Base-by-base conservation (phyloP, 2,329 filamentous ascomycete genomes). In the Ciborinia camelliae region DNA sequence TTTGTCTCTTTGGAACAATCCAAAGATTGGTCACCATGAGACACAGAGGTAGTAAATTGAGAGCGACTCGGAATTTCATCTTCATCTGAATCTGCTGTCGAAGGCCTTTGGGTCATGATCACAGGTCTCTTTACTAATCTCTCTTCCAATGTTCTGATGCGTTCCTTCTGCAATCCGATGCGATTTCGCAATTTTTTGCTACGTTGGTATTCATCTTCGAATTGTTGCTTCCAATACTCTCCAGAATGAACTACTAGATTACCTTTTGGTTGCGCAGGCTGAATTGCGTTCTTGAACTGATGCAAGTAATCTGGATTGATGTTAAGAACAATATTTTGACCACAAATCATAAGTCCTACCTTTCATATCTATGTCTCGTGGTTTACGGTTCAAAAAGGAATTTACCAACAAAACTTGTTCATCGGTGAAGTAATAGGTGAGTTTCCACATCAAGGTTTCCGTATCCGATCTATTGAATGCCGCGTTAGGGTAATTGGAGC, bases 211-310 rank as follows among this genome's bases (percentile, higher is more conserved):
- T 26, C 5, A 2, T 15, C 15, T 20, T 62, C n/a, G 7, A 3
- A 62, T 37, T n/a, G 35, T 9, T 30, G 20, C n/a, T 54, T 47
- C 60, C 60, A 62, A 43, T 32, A 62, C 14, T 55, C 50, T 8
- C 28, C 50, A 6, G 35, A 43, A 55, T 54, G 50, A 0, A 54
- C 37, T 8, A 47, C 7, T 8, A 28, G 48, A 23, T 55, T 32
- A 23, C 37, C 37, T 18, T 3, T 9, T 32, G 28, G 14, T 20
- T 43, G 37, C 14, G 26, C n/a, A 9, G n/a, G 4, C 26, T 28
- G 54, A 8, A 45, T 53, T 1, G 37, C 18, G 23, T 54, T 23
- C 12, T 18, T 26, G 0, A 62, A 35, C 1, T 20, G 37, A 32
- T 43, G 7, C 4, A 54, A 26, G n/a, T 54, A 35, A 20, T 54